Base-by-base conservation (phyloP, 768 basidiomycete species). In the Nidula microcarpa region DNA sequence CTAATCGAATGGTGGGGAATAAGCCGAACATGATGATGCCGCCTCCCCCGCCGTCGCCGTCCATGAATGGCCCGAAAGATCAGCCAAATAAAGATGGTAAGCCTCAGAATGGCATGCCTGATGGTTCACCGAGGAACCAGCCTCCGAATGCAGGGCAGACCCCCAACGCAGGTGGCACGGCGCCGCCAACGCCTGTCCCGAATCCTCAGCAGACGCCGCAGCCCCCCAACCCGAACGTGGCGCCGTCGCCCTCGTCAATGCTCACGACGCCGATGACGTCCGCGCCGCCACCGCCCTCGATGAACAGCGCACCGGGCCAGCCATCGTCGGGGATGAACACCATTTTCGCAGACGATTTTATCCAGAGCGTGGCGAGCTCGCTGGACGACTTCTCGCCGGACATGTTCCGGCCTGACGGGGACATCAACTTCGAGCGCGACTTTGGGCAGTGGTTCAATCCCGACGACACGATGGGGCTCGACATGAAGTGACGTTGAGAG, bases 391-490 rank as follows among this genome's bases (percentile, higher is more conserved):
- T 76, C 48, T 72, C 74, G 52, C 34, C 62, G 11, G 47, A 36
- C 11, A 52, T 82, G 41, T 80, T 82, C 61, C 64, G 73, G 45
- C 57, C 66, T n/a, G 73, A 77, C 48, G 74, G 74, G 1, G 72
- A 79, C 53, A 67, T 87, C 62, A 82, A 85, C 61, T 87, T 87
- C 57, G 87, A 87, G 65, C 73, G 85, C 61, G 87, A 87, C 60
- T 89, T 89, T 67, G 82, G 84, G 52, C 83, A 86, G 60, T 89
- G 86, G 86, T 87, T 89, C 59, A 85, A 83, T 62, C 78, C 77
- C 5, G 79, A 84, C 51, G 79, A 79, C 44, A 65, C 67, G 30
- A 53, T 47, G 58, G 63, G 34, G 17, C 55, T 74, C 60, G 74
- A 74, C 51, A 53, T 68, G 64, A 68, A 68, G 55, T 68, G 62